Evolutionary conservation across 2,329 filamentous ascomycete genomes (phyloP).

Genomic region (Coleophoma cylindrospora): DNA sequence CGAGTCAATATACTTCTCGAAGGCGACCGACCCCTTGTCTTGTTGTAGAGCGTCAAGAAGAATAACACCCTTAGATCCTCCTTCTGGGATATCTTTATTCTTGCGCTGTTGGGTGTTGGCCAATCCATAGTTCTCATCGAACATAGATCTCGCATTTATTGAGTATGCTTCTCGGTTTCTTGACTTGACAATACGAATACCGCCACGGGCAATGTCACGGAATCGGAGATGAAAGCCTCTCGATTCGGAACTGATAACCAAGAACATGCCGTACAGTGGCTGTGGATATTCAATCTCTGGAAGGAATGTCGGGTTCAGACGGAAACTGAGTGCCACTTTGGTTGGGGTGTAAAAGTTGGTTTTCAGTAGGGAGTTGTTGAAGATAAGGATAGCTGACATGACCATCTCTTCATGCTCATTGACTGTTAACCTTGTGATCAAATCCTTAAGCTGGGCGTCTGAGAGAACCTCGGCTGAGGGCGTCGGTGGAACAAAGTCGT

Average conservation of each 20-base stretch:
- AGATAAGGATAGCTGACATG: slow-evolving; percentile 92
- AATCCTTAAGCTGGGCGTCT: slow-evolving; percentile 66
- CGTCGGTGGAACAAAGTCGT: slow-evolving; percentile 48
- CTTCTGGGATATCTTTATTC: slow-evolving; percentile 99
- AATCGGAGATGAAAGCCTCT: slow-evolving; percentile 97
- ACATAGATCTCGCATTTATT: slow-evolving; percentile 93
- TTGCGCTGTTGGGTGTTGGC: slow-evolving; percentile 98
- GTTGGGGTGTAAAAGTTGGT: slow-evolving; percentile 94
- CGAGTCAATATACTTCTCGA: slow-evolving; percentile 99
- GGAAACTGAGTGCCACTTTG: slow-evolving; percentile 96
- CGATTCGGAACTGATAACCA: slow-evolving; percentile 95
- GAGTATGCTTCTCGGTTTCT: slow-evolving; percentile 92
- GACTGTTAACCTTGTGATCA: slow-evolving; percentile 72
- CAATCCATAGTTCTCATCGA: slow-evolving; percentile 98
- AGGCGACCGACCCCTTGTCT: slow-evolving; percentile 85
- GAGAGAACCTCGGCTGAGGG: slow-evolving; percentile 65
- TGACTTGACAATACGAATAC: slow-evolving; percentile 98
- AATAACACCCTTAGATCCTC: slow-evolving; percentile 96
- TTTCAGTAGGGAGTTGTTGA: slow-evolving; percentile 91
- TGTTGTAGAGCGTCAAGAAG: slow-evolving; percentile 91
- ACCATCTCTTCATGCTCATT: slow-evolving; percentile 99
- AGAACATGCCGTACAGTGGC: slow-evolving; percentile 95
- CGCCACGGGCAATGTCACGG: slow-evolving; percentile 92
- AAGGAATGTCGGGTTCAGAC: slow-evolving; percentile 82
- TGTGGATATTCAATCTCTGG: slow-evolving; percentile 90